These are phyloP conservation scores for Zea mays DNA, from an alignment of 176 grass and related monocot genomes.

Conservation along the genomic window DNA sequence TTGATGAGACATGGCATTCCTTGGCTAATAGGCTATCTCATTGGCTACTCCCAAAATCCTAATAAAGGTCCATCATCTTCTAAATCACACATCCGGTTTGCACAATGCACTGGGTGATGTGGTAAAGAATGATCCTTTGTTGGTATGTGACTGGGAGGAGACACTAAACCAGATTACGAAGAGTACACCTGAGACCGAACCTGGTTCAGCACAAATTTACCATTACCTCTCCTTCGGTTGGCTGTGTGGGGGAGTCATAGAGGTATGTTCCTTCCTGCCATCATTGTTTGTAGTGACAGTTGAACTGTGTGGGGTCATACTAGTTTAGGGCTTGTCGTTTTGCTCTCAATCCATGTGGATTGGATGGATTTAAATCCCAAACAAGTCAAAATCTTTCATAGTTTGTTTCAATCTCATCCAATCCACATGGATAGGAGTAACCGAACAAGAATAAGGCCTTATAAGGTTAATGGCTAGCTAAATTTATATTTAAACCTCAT, in stretches of 20 bases:
- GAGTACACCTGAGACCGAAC: conserved; percentile 72
- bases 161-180: conserved; percentile 53
- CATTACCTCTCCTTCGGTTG: conserved; percentile 98
- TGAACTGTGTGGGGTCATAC: too few species aligned
- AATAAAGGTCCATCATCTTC: conserved; percentile 81
- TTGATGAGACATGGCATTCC: conserved; percentile 12
- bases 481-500: too few species aligned
- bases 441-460: too few species aligned
- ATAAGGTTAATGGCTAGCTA: too few species aligned
- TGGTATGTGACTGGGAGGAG: conserved; percentile 89
- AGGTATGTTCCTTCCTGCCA: conserved; percentile 53
- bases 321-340: too few species aligned
- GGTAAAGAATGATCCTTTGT: conserved; percentile 61
- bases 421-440: too few species aligned
- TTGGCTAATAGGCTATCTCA: conserved; percentile 14
- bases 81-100: conserved; percentile 92
- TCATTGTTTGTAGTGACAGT: too few species aligned
- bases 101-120: conserved; percentile 81
- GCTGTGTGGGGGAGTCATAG: conserved; percentile 94
- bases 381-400: too few species aligned
- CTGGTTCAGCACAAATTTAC: conserved; percentile 80
- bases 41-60: conserved; percentile 31
- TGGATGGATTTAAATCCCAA: too few species aligned
- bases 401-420: too few species aligned
- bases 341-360: too few species aligned